A percentile compares a stretch with the other conserved stretches of the same genome.
These are phyloP conservation scores for Exophiala spinifera DNA, from an alignment of 2,329 filamentous ascomycete genomes.

Conservation along the genomic window DNA sequence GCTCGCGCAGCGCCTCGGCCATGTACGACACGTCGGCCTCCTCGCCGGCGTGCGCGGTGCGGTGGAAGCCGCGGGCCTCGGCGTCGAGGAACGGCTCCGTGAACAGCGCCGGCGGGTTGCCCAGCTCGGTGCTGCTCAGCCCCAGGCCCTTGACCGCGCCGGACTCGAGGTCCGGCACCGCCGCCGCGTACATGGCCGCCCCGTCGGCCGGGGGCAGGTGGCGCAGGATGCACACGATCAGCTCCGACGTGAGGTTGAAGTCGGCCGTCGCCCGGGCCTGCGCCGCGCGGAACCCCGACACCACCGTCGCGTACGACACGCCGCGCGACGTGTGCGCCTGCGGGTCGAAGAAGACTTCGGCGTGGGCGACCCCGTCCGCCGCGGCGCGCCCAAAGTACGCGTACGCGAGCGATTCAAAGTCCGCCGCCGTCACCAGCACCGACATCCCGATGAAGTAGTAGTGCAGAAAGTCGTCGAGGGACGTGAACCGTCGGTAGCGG, in stretches of 20 bases:
- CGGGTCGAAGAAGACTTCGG: conserved; percentile 78
- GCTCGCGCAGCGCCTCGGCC: conserved; percentile 57
- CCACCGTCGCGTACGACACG: conserved; percentile 60
- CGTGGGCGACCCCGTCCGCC: conserved; percentile 65
- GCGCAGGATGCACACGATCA: conserved; percentile 71
- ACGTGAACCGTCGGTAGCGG: conserved; percentile 66
- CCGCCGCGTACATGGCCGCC: conserved; percentile 21
- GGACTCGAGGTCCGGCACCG: conserved; percentile 40
- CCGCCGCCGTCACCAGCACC: conserved; percentile 60
- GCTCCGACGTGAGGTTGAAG: conserved; percentile 60
- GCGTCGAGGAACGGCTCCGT: conserved; percentile 59
- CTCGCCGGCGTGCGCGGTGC: conserved; percentile 75
- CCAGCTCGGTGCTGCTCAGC: conserved; percentile 62
- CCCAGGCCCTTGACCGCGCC: conserved; percentile 62
- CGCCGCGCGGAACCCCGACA: conserved; percentile 61
- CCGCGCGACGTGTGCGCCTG: conserved; percentile 69
- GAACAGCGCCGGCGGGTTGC: conserved; percentile 58
- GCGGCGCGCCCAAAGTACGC: conserved; percentile 67
- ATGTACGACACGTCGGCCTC: conserved; percentile 70
- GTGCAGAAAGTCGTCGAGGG: conserved; percentile 69
- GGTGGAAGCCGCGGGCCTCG: conserved; percentile 50
- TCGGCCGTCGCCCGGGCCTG: conserved; percentile 59
- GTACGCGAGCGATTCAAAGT: conserved; percentile 71
- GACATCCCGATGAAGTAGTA: conserved; percentile 78
- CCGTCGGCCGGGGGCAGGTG: conserved; percentile 25